A percentile compares a stretch with the other conserved stretches of the same genome.
phyloP scores from a whole-genome alignment of 129 eudicot species.

The Chrysanthemum makinoi region DNA sequence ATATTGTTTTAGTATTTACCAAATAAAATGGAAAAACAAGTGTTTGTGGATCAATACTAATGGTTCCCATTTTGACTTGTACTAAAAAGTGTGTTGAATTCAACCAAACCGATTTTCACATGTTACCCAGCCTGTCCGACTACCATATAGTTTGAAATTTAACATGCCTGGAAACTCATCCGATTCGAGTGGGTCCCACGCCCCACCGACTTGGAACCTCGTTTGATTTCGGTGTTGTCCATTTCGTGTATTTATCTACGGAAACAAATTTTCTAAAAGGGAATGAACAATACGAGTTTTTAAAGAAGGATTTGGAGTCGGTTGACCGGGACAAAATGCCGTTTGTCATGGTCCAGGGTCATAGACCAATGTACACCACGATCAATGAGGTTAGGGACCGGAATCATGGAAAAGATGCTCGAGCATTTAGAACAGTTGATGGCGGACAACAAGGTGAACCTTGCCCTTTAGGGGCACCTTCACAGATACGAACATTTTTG shows the following conservation, averaged over 20 bases:
- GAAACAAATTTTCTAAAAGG: slow-evolving; percentile 84
- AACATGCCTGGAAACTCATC: slow-evolving; percentile 98
- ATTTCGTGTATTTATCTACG: slow-evolving; percentile 82
- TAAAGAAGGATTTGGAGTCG: slow-evolving; percentile 82
- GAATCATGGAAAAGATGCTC: slow-evolving; percentile 53
- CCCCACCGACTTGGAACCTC: slow-evolving; percentile 87
- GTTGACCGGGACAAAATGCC: slow-evolving; percentile 84
- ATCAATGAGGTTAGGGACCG: slow-evolving; percentile 62
- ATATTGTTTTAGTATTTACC: no score
- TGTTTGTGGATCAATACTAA: no score
- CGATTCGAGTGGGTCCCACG: slow-evolving; percentile 60
- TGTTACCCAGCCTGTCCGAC: slow-evolving; percentile 16
- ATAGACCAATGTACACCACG: slow-evolving; percentile 98
- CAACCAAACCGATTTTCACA: no score
- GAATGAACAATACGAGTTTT: slow-evolving; percentile 65
- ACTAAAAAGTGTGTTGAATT: no score
- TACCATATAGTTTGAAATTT: slow-evolving; percentile 86
- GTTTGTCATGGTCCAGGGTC: slow-evolving; percentile 91
- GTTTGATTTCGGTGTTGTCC: slow-evolving; percentile 74
- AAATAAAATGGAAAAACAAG: no score
- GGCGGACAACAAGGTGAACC: slow-evolving; percentile 69
- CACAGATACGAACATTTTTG: slow-evolving; percentile 97
- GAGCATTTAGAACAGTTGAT: slow-evolving; percentile 84
- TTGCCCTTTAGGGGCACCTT: slow-evolving; percentile 97
- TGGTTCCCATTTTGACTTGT: no score